Evolutionary conservation across 2,329 filamentous ascomycete species (phyloP).

Genomic region (Stagonosporopsis rhizophila): DNA sequence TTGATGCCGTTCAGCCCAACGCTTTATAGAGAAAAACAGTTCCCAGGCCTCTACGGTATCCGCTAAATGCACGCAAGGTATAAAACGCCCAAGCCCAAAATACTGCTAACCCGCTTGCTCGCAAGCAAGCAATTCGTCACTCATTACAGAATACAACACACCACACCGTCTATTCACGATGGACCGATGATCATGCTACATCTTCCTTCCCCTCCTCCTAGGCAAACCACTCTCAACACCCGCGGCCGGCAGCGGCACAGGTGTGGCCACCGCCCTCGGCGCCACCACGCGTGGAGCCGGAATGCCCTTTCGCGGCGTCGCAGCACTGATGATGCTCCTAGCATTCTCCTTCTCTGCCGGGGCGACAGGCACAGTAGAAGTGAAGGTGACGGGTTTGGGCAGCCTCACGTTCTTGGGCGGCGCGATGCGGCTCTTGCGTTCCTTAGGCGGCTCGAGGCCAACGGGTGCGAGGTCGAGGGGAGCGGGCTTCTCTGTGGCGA

Average conservation of each 20-base stretch:
- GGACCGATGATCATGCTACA: conserved; percentile 8
- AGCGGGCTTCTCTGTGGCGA: conserved; percentile 26
- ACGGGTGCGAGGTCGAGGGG: conserved; percentile 33
- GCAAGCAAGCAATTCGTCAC: conserved; percentile 3
- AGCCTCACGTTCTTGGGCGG: conserved; percentile 46
- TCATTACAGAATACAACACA: background rate
- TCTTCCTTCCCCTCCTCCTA: conserved; percentile 36
- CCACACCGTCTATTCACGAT: background rate
- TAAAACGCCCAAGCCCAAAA: conserved; percentile 8
- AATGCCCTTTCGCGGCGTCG: conserved; percentile 43
- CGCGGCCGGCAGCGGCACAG: conserved; percentile 16
- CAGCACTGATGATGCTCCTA: conserved; percentile 33
- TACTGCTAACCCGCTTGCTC: background rate
- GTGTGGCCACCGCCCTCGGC: conserved; percentile 2
- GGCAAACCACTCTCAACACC: conserved; percentile 41
- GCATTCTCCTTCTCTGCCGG: conserved; percentile 24
- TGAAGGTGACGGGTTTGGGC: conserved; percentile 25
- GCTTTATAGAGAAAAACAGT: background rate
- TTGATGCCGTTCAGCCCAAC: too few relatives aligned
- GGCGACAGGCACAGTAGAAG: background rate
- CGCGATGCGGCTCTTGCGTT: conserved; percentile 44
- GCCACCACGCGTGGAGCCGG: conserved; percentile 31
- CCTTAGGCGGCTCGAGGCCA: conserved; percentile 29
- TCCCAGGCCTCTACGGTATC: background rate
- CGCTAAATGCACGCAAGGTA: conserved; percentile 12